Base-by-base conservation (phyloP, 306 rosid species). In the Cucurbita moschata region DNA sequence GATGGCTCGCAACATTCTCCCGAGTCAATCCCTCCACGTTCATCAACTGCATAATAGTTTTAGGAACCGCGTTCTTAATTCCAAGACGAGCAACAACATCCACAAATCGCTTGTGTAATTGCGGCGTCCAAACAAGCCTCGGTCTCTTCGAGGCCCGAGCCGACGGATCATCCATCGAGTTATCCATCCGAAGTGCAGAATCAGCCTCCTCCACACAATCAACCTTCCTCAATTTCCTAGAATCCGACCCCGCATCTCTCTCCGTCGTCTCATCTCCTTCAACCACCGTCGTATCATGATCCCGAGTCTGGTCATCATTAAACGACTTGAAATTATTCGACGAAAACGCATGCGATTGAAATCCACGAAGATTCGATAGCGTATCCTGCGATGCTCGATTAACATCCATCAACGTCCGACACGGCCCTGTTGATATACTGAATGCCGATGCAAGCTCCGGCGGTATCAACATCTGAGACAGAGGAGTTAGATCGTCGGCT, bases 1-100 rank as follows among this genome's bases (percentile, higher is more conserved):
- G 84, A 66, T 95, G 99, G 19, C 97, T 91, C 0, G 99, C 99
- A 8, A 95, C 99, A 68, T 95, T 95, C 78, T 95, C 99, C 0
- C 97, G 88, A 8, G 96, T 95, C 88, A 95, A 78, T 21, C 97
- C 99, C 73, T 90, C 98, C 8, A 93, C 96, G 78, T 93, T 93
- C 98, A 90, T 90, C 85, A 94, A 78, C 81, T 90, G 95, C 98
- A 94, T 94, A 63, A 94, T 94, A 21, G 98, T 87, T 69, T 94
- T 94, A 19, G 98, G 97, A n/a, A 95, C 99, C 18, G 96, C 99
- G 84, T 79, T 91, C 77, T 89, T 91, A 47, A 95, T 91, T 58
- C 97, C 99, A 12, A 95, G 85, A 64, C 88, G 97, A 3, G 83
- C 88, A 55, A 95, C 99, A 51, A 95, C 99, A 12, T 95, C 99